Evolutionary conservation across 1,284 basidiomycete species (phyloP).

Genomic region (Cutaneotrichosporon sp.): DNA sequence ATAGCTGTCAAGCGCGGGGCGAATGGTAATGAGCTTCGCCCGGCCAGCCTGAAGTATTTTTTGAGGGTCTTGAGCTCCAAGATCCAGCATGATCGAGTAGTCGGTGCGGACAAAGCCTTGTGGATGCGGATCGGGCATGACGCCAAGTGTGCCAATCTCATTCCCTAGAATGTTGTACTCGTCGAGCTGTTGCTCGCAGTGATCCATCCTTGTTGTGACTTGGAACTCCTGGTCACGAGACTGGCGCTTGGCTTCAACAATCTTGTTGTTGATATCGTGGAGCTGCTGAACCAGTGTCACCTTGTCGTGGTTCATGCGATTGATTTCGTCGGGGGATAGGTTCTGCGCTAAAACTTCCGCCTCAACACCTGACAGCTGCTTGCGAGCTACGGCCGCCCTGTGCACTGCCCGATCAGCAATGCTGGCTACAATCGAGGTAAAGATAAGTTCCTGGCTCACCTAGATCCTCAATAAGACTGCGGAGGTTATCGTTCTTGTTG

Average conservation of each 20-base stretch:
- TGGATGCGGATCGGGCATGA: conserved; percentile 1
- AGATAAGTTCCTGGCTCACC: conserved; percentile 18
- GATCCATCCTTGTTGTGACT: conserved; percentile 67
- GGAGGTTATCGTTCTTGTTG: conserved; percentile 26
- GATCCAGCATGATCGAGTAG: conserved; percentile 68
- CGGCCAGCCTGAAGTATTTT: conserved; percentile 59
- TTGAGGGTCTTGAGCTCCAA: conserved; percentile 62
- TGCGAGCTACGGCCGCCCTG: conserved; percentile 6
- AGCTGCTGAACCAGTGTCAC: conserved; percentile 64
- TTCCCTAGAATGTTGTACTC: conserved; percentile 66
- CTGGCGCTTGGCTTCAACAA: conserved; percentile 62
- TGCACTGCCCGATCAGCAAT: conserved; percentile 3
- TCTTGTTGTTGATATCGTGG: conserved; percentile 68
- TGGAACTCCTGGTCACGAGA: conserved; percentile 71
- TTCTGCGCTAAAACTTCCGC: conserved; percentile 73
- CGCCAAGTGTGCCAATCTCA: conserved; percentile 62
- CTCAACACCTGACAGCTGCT: conserved; percentile 60
- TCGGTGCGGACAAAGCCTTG: conserved; percentile 49
- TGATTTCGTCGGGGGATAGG: conserved; percentile 74
- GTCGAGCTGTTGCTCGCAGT: conserved; percentile 71
- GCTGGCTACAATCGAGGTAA: no score
- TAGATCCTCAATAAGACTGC: conserved; percentile 29
- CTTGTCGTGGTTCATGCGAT: conserved; percentile 78
- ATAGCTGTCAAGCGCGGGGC: conserved; percentile 63
- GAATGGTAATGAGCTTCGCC: conserved; percentile 63